These are phyloP conservation scores for Aphanomyces cochlioides DNA, from an alignment of 352 stramenopile genomes.

Conservation along the genomic window DNA sequence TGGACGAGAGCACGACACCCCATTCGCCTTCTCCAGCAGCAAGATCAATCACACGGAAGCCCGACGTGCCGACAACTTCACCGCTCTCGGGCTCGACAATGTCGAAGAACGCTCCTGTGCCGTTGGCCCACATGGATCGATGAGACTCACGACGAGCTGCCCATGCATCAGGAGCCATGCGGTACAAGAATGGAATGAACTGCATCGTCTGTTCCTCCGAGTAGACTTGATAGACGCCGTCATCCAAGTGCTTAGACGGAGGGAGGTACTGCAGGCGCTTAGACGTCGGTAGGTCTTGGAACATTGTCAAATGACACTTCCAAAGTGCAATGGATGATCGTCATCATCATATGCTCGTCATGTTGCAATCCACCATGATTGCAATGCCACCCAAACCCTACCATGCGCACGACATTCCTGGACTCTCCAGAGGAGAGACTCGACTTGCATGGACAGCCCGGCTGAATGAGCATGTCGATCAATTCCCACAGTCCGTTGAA, in stretches of 20 bases:
- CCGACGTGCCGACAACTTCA: conserved; percentile 13
- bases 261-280: conserved; percentile 13
- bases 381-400: too few species aligned
- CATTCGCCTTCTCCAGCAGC: conserved; percentile 2
- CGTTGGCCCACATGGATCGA: neutral
- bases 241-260: conserved; percentile 1
- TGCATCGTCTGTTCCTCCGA: conserved; percentile 20
- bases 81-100: conserved; percentile 10
- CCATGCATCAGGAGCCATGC: conserved; percentile 14
- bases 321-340: neutral
- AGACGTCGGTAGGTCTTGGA: neutral
- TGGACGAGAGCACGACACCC: conserved; percentile 19
- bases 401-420: too few species aligned
- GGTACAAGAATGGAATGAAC: conserved; percentile 25
- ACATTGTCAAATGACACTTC: neutral
- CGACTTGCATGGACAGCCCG: too few species aligned
- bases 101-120: conserved; percentile 25
- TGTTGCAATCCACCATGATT: too few species aligned
- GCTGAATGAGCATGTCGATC: too few species aligned
- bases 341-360: neutral
- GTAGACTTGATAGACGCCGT: conserved; percentile 21
- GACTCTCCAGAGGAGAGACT: too few species aligned
- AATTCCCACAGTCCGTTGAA: too few species aligned
- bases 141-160: conserved; percentile 6
- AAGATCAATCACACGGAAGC: conserved; percentile 19